Percentiles rank a stretch among this genome's conserved stretches.
Conservation (phyloP, 805 yeast genomes). For the Candida maris region DNA sequence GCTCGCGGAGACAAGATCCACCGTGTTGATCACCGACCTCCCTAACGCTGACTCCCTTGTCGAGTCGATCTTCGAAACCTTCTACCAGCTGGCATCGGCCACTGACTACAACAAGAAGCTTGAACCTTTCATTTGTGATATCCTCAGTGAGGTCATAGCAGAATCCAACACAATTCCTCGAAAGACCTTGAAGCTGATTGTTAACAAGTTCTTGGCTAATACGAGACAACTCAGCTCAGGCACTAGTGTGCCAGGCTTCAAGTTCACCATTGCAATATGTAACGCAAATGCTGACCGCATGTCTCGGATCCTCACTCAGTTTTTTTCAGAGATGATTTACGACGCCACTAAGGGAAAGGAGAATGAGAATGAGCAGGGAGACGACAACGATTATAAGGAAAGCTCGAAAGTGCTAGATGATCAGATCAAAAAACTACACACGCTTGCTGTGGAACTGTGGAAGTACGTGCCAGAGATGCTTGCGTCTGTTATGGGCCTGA, state of each 20-base stretch:
- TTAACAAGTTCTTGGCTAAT: slow-evolving; percentile 55
- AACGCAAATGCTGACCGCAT: slow-evolving; percentile 66
- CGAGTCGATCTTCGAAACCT: slow-evolving; percentile 52
- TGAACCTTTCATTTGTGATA: slow-evolving; percentile 61
- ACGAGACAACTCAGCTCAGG: slow-evolving; percentile 14
- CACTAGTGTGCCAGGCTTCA: slow-evolving; percentile 56
- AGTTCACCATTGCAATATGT: slow-evolving; percentile 64
- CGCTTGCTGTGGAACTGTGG: slow-evolving; percentile 67
- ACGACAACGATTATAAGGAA: slow-evolving; percentile 20
- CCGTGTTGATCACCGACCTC: slow-evolving; percentile 70
- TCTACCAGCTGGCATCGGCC: slow-evolving; percentile 51
- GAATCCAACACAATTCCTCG: slow-evolving; percentile 66
- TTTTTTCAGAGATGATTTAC: slow-evolving; percentile 71
- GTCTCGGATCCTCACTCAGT: slow-evolving; percentile 72
- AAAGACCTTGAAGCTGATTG: slow-evolving; percentile 55
- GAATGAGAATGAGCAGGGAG: slow-evolving; percentile 22
- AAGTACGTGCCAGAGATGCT: slow-evolving; percentile 69
- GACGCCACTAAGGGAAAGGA: slow-evolving; percentile 36
- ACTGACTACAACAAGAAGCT: slow-evolving; percentile 47
- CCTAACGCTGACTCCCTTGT: slow-evolving; percentile 57
- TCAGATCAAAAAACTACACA: slow-evolving; percentile 59
- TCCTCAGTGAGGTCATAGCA: slow-evolving; percentile 69
- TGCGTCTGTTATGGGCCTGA: slow-evolving; percentile 68
- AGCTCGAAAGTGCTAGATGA: slow-evolving; percentile 28
- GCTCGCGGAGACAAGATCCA: slow-evolving; percentile 71